Evolutionary conservation across 352 stramenopile species (phyloP).

Genomic region (Phytophthora kernoviae): DNA sequence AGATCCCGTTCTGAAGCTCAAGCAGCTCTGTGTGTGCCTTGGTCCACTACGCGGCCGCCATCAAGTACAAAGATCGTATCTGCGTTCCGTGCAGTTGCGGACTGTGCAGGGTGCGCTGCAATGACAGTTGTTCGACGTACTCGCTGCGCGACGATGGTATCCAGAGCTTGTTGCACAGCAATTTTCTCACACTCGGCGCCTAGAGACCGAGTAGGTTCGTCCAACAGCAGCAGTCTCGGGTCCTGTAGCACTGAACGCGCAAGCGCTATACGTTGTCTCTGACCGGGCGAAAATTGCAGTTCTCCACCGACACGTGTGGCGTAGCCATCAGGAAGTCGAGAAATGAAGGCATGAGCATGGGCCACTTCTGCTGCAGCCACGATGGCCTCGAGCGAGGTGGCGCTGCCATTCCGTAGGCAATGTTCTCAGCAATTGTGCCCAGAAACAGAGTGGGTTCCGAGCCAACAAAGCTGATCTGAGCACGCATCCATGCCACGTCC

Average conservation of each 20-base stretch:
- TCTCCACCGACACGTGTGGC: constrained; percentile 93
- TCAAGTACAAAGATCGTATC: constrained; percentile 42
- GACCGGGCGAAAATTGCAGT: constrained; percentile 66
- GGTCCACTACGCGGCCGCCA: constrained; percentile 24
- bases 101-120: constrained; percentile 42
- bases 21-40: constrained; percentile 52
- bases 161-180: constrained; percentile 60
- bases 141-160: constrained; percentile 42
- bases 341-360: constrained; percentile 95
- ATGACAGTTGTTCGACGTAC: constrained; percentile 48
- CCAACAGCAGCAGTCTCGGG: constrained; percentile 87
- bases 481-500: constrained; percentile 61
- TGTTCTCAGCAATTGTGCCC: constrained; percentile 73
- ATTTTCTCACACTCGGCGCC: constrained; percentile 72
- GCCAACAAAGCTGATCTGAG: constrained; percentile 64
- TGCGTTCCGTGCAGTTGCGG: constrained; percentile 39
- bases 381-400: constrained; percentile 73
- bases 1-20: constrained; percentile 19
- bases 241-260: constrained; percentile 92
- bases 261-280: constrained; percentile 90
- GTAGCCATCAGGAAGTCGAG: constrained; percentile 88
- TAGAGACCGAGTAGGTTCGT: constrained; percentile 84
- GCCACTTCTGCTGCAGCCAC: constrained; percentile 88
- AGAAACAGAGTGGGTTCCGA: constrained; percentile 62
- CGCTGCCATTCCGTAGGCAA: constrained; percentile 53